Conservation (phyloP, 805 yeast genomes). For the Yamadazyma paraphyllophila region DNA sequence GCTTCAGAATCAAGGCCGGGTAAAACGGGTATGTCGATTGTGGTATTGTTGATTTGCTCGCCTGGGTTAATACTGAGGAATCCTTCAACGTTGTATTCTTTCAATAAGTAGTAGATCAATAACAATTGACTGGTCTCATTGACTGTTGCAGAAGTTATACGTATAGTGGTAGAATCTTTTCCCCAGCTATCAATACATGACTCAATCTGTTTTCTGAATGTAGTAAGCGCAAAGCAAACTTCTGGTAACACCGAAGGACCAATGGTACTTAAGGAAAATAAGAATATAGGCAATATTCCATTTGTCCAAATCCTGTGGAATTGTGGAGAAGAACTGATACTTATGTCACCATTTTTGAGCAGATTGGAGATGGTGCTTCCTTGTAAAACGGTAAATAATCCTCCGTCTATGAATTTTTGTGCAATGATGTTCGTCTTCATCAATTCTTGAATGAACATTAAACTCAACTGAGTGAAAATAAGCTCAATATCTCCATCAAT, state of each 20-base stretch:
- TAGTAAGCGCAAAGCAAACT: constrained; percentile 56
- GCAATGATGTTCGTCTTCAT: constrained; percentile 62
- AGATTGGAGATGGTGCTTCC: constrained; percentile 71
- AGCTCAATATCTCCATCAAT: constrained; percentile 61
- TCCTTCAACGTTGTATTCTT: constrained; percentile 50
- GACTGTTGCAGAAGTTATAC: constrained; percentile 34
- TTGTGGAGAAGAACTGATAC: constrained; percentile 49
- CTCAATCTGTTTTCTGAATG: constrained; percentile 65
- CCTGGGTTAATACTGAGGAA: constrained; percentile 28
- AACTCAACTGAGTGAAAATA: constrained; percentile 66
- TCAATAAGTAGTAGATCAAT: constrained; percentile 58
- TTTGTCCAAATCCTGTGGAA: constrained; percentile 83
- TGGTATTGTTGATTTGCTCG: constrained; percentile 12
- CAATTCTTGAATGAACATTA: constrained; percentile 68
- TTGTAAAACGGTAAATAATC: constrained; percentile 61
- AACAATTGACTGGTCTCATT: constrained; percentile 57
- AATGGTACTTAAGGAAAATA: constrained; percentile 58
- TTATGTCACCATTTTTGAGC: constrained; percentile 64
- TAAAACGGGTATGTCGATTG: constrained; percentile 32
- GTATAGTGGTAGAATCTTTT: constrained; percentile 45
- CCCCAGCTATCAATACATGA: constrained; percentile 70
- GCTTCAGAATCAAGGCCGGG: constrained; percentile 63
- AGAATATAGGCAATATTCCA: constrained; percentile 69
- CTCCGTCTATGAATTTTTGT: constrained; percentile 59
- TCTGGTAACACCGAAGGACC: constrained; percentile 67